Base-by-base conservation (phyloP, 2,329 filamentous ascomycete genomes). In the Aspergillus awamori region DNA sequence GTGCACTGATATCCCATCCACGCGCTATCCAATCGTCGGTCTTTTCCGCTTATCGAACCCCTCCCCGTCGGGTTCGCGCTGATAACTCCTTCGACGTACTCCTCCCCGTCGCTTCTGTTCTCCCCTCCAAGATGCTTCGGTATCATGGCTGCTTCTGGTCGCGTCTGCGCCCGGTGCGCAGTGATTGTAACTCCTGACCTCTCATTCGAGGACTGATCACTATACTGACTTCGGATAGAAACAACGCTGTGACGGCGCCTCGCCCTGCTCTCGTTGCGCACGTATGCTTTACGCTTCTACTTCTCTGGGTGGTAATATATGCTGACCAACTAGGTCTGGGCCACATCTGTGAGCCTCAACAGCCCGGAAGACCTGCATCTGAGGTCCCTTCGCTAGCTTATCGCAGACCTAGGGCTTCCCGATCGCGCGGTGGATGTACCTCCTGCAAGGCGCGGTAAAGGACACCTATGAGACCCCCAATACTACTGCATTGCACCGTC, bases 161-260 rank as follows among this genome's bases (percentile, higher is more conserved):
- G 45, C 22, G 49, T 53, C 6, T 53, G 49, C 49, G 30, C 49
- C 38, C 49, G 49, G 8, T 53, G 49, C 17, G 49, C 49, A 11
- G 28, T 20, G 4, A 53, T 53, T 36, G 49, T 53, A 20, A 53
- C 30, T 17, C 3, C 7, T 15, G 2, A 15, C 26, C 48, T 2
- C 24, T 10, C 7, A 8, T 4, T 24, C 26, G 7, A 22, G 4
- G 8, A 11, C 3, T 7, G 33, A 8, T 15, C 5, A 13, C 11
- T 2, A 15, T 4, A 3, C 28, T 53, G 5, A 53, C 17, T 5
- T 33, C 28, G 1, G 2, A 38, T 10, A 69, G 68, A 72, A 72
- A 65, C 70, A 72, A 66, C 65, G 68, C 57, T 72, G 70, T 58
- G 70, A 72, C 38, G 70, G 70, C 5, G 61, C 53, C 3, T 30